Conservation (phyloP, 768 basidiomycete species). For the Termitomyces sp. region DNA sequence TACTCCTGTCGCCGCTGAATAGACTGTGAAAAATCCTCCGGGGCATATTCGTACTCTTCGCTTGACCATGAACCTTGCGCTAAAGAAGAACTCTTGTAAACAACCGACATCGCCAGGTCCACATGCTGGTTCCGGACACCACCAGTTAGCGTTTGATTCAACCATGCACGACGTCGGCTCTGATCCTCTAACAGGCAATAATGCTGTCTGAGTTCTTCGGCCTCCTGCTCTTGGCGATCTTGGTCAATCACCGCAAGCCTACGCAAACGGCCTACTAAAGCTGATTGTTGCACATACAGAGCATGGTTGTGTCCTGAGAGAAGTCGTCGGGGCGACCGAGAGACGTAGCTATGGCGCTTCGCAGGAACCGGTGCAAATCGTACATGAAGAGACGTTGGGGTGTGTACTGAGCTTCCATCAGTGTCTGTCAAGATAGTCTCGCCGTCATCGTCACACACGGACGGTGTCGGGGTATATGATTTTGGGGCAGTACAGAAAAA, state of each 20-base stretch:
- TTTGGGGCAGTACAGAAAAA: slow-evolving; percentile 25
- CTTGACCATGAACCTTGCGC: slow-evolving; percentile 30
- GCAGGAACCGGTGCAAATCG: slow-evolving; percentile 18
- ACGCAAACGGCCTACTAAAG: slow-evolving; percentile 29
- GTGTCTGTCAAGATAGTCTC: slow-evolving; percentile 32
- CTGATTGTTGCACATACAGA: slow-evolving; percentile 27
- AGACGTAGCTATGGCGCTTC: slow-evolving; percentile 15
- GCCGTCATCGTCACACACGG: slow-evolving; percentile 36
- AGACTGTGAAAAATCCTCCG: background rate
- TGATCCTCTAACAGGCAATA: slow-evolving; percentile 48
- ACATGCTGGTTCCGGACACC: slow-evolving; percentile 10
- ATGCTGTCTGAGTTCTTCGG: slow-evolving; percentile 32
- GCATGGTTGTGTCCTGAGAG: slow-evolving; percentile 25
- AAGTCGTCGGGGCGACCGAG: slow-evolving; percentile 20
- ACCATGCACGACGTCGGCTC: slow-evolving; percentile 63
- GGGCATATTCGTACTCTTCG: slow-evolving; percentile 25
- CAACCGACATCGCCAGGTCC: slow-evolving; percentile 43
- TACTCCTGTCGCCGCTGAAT: slow-evolving; percentile 7
- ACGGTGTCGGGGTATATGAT: slow-evolving; percentile 24
- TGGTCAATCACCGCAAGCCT: slow-evolving; percentile 36
- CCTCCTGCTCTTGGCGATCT: slow-evolving; percentile 31
- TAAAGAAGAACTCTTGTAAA: slow-evolving; percentile 47
- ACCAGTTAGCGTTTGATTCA: slow-evolving; percentile 37
- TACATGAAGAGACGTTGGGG: slow-evolving; percentile 30
- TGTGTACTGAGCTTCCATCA: slow-evolving; percentile 44